Evolutionary conservation across 495 filamentous ascomycete genomes (phyloP), one percentile per base, ranked within the genome.

Genomic region (Pyrenopolyporus hunteri): DNA sequence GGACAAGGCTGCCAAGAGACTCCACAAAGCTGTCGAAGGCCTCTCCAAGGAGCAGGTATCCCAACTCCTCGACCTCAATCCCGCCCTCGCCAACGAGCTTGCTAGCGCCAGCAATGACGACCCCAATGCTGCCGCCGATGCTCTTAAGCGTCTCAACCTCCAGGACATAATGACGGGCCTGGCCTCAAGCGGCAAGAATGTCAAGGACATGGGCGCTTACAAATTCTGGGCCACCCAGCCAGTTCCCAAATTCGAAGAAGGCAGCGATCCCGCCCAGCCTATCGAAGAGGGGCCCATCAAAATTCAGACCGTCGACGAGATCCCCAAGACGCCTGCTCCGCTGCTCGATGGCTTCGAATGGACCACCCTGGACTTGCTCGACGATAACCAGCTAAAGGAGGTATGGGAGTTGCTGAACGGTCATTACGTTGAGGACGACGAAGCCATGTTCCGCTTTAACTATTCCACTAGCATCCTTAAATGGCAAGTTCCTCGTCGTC

Each of bases 181-280:
- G 58, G 81, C 84, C 9, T 73, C 78, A 3, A 85, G 85, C 32
- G 89, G 88, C 3, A 95, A 95, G 81, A 95, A 95, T 66, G 84
- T 85, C 63, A 97, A 96, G 75, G 93, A 97, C 64, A 96, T 97
- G 91, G 93, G 85, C 3, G 87, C 87, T 25, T 96, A 97, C 81
- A 97, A 95, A 74, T 98, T 98, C 75, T 98, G 94, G 94, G 86
- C 89, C 70, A 98, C 94, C 28, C 94, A 98, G 72, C 94, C 94
- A 0, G 94, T 98, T 25, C 89, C 91, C 7, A 85, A 86, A 52
- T 97, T 97, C 63, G 87, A 84, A 6, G 80, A 83, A 45, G 76
- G 72, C n/a, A 32, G 19, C 9, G 64, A 75, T 32, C 48, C 73
- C 9, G 43, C 39, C 10, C 67, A 70, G 32, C 55, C 63, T 3